Base-by-base conservation (phyloP, 2,329 filamentous ascomycete genomes). In the Colletotrichum musae region DNA sequence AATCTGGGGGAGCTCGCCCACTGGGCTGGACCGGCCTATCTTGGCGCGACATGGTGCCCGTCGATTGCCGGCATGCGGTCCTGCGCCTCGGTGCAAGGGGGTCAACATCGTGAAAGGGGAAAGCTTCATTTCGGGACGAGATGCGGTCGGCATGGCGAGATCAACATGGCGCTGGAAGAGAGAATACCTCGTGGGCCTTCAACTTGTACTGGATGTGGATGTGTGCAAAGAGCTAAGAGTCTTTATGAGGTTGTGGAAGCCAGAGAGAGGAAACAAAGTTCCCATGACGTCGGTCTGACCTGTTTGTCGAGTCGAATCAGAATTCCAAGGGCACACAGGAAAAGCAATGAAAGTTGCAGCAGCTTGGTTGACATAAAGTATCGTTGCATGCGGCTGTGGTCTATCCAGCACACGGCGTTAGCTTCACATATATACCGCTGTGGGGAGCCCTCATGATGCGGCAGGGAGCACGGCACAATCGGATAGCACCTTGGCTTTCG, bases 1-100 rank as follows among this genome's bases (percentile, higher is more conserved):
- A 53, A 58, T 68, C 59, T 58, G 58, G 65, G 64, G 59, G 26
- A 51, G 18, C 28, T 52, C 52, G 45, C 64, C 32, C 51, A 52
- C 16, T 48, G 58, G 58, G 58, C 52, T 54, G 64, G 64, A 28
- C 51, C n/a, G 36, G 18, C 26, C 39, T 18, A 18, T 64, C 59
- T 68, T 53, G 65, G 59, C 47, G 26, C 45, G 52, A 24, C 36
- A 62, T 51, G 10, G 13, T 6, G 28, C 36, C 45, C 26, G 13
- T 50, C 48, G 53, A n/a, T 43, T 54, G n/a, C 50, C 48, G 50
- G 59, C 50, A 32, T 53, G 24, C 48, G 28, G 24, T 32, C 41
- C 36, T 18, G 48, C 32, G 36, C 32, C 47, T 43, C 39, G 36
- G 47, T 53, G 58, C 48, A 45, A 52, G 50, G 56, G 58, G 45